Evolutionary conservation across 2,329 filamentous ascomycete species (phyloP).

Genomic region (Aspergillus sp.): DNA sequence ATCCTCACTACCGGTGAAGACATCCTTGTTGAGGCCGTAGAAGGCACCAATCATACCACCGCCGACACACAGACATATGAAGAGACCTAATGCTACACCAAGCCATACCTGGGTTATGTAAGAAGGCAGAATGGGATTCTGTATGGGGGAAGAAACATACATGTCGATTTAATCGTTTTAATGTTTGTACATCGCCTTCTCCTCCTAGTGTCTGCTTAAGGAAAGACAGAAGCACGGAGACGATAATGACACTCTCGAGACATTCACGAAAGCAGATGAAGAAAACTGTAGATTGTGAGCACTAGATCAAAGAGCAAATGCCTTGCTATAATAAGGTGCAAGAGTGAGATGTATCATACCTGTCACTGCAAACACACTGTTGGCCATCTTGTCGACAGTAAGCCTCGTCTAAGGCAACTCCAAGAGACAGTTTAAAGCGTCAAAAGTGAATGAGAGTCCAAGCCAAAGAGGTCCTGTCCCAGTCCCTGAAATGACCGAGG

Average conservation of each 20-base stretch:
- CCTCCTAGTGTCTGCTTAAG: conserved; percentile 77
- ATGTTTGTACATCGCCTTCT: conserved; percentile 60
- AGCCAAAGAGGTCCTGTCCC: background rate
- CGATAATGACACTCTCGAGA: conserved; percentile 79
- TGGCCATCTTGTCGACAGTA: conserved; percentile 10
- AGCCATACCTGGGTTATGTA: conserved; percentile 61
- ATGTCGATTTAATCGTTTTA: conserved; percentile 69
- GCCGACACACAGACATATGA: conserved; percentile 67
- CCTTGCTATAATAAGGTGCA: background rate
- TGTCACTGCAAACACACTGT: conserved; percentile 20
- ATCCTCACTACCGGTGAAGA: conserved; percentile 69
- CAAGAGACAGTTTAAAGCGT: background rate
- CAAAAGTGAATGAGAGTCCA: background rate
- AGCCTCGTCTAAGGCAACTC: background rate
- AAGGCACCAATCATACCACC: conserved; percentile 71
- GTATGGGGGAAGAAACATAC: conserved; percentile 35
- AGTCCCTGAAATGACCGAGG: background rate
- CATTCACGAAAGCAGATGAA: conserved; percentile 88
- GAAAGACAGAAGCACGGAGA: conserved; percentile 83
- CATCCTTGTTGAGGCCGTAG: conserved; percentile 67
- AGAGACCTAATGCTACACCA: conserved; percentile 63
- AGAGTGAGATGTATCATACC: conserved; percentile 4
- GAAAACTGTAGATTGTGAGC: conserved; percentile 59
- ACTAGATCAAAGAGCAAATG: background rate
- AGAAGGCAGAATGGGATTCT: background rate